Evolutionary conservation across 805 yeast species (phyloP).

Genomic region (Saturnispora sanitii): DNA sequence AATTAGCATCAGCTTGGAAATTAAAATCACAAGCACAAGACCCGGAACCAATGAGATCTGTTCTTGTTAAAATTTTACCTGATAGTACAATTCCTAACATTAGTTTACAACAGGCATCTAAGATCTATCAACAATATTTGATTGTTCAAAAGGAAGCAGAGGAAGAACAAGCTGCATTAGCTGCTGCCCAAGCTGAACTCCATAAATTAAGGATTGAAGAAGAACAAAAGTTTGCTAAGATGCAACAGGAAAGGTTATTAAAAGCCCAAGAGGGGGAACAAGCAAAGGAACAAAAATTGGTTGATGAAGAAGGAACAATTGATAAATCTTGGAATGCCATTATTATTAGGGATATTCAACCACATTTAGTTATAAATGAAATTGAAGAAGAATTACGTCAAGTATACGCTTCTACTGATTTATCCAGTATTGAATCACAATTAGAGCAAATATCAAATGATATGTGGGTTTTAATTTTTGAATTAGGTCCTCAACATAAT

Average conservation of each 20-base stretch:
- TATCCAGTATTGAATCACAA: constrained; percentile 5
- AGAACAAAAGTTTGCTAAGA: constrained; percentile 14
- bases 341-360: constrained; percentile 40
- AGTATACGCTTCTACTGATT: neutral
- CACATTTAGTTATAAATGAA: constrained; percentile 42
- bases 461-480: constrained; percentile 11
- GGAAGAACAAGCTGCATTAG: constrained; percentile 21
- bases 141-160: constrained; percentile 23
- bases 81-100: constrained; percentile 32
- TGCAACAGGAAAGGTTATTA: neutral
- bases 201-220: constrained; percentile 21
- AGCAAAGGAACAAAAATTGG: neutral
- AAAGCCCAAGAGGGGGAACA: constrained; percentile 10
- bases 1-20: constrained; percentile 48
- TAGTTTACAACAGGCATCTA: constrained; percentile 37
- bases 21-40: constrained; percentile 69
- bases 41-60: constrained; percentile 69
- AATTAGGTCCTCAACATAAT: constrained; percentile 10
- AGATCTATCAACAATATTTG: constrained; percentile 24
- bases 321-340: constrained; percentile 42
- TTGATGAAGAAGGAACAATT: neutral
- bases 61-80: constrained; percentile 39
- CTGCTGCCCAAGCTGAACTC: constrained; percentile 17
- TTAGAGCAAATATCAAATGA: constrained; percentile 6
- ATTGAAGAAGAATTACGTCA: constrained; percentile 24